These are phyloP conservation scores for Thelonectria rubi DNA, from an alignment of 2,329 filamentous ascomycete genomes.

Conservation along the genomic window DNA sequence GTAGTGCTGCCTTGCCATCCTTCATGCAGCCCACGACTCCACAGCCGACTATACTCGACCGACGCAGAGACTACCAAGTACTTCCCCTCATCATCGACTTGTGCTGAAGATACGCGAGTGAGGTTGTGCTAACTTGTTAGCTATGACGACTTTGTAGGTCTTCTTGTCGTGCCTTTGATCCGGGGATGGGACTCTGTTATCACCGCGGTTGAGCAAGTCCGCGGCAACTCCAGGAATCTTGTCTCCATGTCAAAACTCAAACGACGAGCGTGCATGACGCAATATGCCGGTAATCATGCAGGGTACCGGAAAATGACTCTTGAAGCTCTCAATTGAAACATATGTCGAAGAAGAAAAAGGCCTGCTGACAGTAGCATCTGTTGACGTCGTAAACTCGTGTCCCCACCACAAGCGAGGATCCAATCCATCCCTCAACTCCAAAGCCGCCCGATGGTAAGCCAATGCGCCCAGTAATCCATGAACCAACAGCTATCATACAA, in stretches of 20 bases:
- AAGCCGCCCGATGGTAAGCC: conserved; percentile 28
- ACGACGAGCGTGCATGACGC: conserved; percentile 2
- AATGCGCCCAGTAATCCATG: conserved; percentile 29
- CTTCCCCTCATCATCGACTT: conserved; percentile 12
- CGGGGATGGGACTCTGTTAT: conserved; percentile 11
- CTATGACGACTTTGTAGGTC: not conserved
- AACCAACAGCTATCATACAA: conserved; percentile 48
- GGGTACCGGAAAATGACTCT: not conserved
- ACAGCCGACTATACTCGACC: conserved; percentile 15
- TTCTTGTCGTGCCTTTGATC: conserved; percentile 9
- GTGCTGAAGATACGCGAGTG: conserved; percentile 4
- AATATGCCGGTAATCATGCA: not conserved
- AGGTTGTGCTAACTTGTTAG: not conserved
- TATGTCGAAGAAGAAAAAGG: conserved; percentile 28
- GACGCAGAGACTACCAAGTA: not conserved
- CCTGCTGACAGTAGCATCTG: conserved; percentile 27
- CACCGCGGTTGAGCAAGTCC: not conserved
- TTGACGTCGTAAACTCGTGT: conserved; percentile 39
- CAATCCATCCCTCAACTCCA: conserved; percentile 33
- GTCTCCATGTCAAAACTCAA: not conserved
- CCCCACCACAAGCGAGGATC: conserved; percentile 22
- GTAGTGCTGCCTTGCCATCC: conserved; percentile 14
- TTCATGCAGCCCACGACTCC: conserved; percentile 9
- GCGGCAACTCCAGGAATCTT: not conserved
- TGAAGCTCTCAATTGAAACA: conserved; percentile 19